Evolutionary conservation across 768 basidiomycete species (phyloP), one percentile per base, ranked within the genome.

Genomic region (Mycena crocata): DNA sequence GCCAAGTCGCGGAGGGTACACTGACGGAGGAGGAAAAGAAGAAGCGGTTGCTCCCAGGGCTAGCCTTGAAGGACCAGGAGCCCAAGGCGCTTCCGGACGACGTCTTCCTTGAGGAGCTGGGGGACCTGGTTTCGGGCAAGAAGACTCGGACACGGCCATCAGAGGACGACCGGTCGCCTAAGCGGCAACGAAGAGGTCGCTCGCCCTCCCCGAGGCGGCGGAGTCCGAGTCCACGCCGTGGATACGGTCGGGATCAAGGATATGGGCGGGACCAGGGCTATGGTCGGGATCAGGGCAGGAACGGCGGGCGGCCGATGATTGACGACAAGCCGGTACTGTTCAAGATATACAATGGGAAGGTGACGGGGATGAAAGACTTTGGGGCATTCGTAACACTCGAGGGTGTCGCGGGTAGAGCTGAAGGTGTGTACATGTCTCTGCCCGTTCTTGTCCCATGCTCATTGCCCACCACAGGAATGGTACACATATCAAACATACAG

Each of bases 401-500:
- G 67, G 97, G 97, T 31, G 81, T 99, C 50, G 80, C 82, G 17
- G 96, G 96, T 14, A 84, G 95, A 30, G 90, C 87, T 12, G 97
- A 99, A 86, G 98, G 97, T 95, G 80, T 68, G 89, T 78, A 23
- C 1, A 44, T 51, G 14, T 23, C 35, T 26, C 23, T 45, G 44
- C 55, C 28, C 51, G 23, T 19, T 26, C n/a, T 24, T 64, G 23
- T 65, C 17, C 48, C 40, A 3, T 26, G 44, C 69, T 63, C 71
- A 35, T 74, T 32, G 46, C 42, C 21, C 50, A 7, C 66, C 21
- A 23, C 63, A 98, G 97, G 97, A n/a, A 90, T 99, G 91, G 94
- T 99, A 26, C 98, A 99, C 77, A 91, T 99, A 70, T 97, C 96
- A 28, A 92, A 90, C 68, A 97, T 99, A 50, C 93, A 96, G 72